Conservation (phyloP, 2,329 filamentous ascomycete species). For the Cryoendolithus antarcticus region DNA sequence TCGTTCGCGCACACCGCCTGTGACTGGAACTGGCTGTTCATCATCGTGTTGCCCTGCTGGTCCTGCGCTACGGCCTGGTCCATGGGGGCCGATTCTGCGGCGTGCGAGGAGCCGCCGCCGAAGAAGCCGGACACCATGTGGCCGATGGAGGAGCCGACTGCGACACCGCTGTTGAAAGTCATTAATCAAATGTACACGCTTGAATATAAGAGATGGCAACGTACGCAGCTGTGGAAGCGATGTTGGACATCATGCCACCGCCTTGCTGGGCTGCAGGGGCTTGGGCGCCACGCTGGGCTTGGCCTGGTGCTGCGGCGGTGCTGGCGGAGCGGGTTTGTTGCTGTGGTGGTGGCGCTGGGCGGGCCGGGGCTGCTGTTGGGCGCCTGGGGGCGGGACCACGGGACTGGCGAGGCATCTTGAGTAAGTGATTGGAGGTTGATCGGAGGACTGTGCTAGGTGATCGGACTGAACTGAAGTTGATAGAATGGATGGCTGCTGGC, state of each 20-base stretch:
- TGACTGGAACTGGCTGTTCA: conserved; percentile 27
- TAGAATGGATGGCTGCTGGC: too few relatives aligned
- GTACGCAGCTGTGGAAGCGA: conserved; percentile 96
- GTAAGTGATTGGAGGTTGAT: conserved; percentile 1
- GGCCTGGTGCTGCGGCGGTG: conserved; percentile 7
- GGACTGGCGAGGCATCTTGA: conserved; percentile 35
- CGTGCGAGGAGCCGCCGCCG: conserved; percentile 50
- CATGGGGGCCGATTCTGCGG: conserved; percentile 38
- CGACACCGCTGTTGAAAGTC: conserved; percentile 61
- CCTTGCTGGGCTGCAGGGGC: conserved; percentile 42
- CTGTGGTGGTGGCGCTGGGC: conserved; percentile 55
- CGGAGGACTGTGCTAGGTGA: too few relatives aligned
- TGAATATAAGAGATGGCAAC: conserved; percentile 27
- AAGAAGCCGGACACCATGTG: conserved; percentile 89
- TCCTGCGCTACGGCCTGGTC: conserved; percentile 19
- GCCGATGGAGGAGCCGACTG: conserved; percentile 87
- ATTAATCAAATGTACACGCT: conserved; percentile 15
- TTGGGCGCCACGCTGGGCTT: conserved; percentile 38
- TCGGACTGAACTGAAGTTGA: too few relatives aligned
- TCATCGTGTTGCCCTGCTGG: conserved; percentile 21
- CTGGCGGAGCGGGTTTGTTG: conserved; percentile 32
- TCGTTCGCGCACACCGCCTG: conserved; percentile 56
- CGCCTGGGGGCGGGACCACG: conserved; percentile 34
- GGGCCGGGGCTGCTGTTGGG: conserved; percentile 29
- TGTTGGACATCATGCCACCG: conserved; percentile 84